Conservation (phyloP, 1,284 basidiomycete species). For the Anthracocystis walkeri region DNA sequence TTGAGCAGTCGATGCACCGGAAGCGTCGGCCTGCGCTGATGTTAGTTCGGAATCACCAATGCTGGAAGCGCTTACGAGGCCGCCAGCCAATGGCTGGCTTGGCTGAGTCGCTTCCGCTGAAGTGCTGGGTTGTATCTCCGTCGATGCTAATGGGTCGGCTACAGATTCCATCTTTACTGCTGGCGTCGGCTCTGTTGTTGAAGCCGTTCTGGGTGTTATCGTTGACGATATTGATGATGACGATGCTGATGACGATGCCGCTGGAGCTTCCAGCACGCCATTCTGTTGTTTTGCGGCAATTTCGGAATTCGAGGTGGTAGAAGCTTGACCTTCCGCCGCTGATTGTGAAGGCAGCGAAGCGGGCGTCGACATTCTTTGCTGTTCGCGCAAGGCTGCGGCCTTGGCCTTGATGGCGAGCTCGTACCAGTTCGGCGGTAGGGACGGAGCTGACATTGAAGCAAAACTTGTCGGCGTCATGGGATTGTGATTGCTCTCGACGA, state of each 20-base stretch:
- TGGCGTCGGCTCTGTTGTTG: neutral
- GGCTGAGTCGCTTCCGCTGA: neutral
- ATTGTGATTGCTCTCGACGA: constrained; percentile 11
- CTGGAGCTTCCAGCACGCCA: neutral
- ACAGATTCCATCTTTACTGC: constrained; percentile 15
- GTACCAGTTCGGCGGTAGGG: constrained; percentile 31
- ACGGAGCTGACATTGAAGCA: constrained; percentile 24
- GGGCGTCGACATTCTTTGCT: constrained; percentile 29
- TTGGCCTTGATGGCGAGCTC: constrained; percentile 38
- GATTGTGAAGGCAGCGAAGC: constrained; percentile 8
- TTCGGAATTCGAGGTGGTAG: neutral
- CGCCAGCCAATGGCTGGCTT: constrained; percentile 11
- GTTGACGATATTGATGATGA: neutral
- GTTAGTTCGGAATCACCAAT: neutral
- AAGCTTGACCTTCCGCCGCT: neutral
- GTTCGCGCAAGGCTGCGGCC: constrained; percentile 27
- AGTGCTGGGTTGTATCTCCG: neutral
- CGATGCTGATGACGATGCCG: neutral
- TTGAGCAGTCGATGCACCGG: neutral
- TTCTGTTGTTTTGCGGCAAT: neutral
- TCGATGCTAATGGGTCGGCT: neutral
- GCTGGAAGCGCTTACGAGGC: constrained; percentile 13
- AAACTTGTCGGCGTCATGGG: constrained; percentile 44
- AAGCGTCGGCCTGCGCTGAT: neutral
- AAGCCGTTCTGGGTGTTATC: no score